Percentiles rank a stretch among this genome's conserved stretches.
phyloP scores from a whole-genome alignment of 345 rosid genomes.

The Triadica sebifera region DNA sequence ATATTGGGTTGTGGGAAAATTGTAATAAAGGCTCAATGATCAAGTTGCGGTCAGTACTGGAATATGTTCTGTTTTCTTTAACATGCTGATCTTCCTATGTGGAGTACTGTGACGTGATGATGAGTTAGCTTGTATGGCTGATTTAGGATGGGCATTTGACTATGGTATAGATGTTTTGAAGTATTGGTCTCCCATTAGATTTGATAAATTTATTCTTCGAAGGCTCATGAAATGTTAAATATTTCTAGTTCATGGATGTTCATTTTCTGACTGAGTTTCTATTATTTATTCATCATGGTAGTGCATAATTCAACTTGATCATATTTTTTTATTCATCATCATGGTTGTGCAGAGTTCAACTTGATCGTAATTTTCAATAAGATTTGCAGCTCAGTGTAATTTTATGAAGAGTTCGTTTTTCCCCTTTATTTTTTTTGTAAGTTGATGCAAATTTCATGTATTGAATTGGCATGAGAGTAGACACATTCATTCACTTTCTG shows the following conservation, averaged over 20 bases:
- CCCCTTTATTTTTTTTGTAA: conserved; percentile 7
- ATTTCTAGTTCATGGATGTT: neutral
- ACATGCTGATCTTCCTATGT: neutral
- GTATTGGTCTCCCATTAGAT: neutral
- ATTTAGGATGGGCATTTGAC: neutral
- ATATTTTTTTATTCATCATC: no score
- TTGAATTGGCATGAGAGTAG: neutral
- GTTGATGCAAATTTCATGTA: conserved; percentile 5
- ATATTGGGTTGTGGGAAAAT: conserved; percentile 15
- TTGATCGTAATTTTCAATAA: neutral
- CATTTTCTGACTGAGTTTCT: conserved; percentile 7
- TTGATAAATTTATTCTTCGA: neutral
- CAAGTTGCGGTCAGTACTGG: neutral
- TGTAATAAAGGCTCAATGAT: neutral
- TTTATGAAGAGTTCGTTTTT: neutral
- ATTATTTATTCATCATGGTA: neutral
- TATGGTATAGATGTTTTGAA: neutral
- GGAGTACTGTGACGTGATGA: neutral
- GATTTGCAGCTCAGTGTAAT: conserved; percentile 1
- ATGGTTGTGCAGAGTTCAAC: no score
- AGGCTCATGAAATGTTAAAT: neutral
- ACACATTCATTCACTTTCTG: neutral
- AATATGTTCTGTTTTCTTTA: neutral
- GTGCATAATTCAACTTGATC: conserved; percentile 9
- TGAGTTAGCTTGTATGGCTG: neutral